These are phyloP conservation scores for Ganoderma multipileum DNA, from an alignment of 1,284 basidiomycete genomes.

Conservation along the genomic window DNA sequence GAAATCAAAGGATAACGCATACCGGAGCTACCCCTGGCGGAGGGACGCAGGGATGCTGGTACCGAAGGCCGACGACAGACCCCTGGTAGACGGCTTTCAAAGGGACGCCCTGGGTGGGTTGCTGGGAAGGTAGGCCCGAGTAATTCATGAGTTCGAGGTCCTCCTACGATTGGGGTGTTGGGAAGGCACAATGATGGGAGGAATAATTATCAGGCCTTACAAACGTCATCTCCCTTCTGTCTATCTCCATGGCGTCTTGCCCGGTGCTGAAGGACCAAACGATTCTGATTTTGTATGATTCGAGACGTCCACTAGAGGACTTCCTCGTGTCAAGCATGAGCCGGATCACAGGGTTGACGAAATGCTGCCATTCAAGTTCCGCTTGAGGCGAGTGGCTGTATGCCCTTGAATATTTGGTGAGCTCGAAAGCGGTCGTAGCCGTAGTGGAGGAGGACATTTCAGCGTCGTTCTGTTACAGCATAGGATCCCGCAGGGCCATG, in stretches of 20 bases:
- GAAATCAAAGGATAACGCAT: conserved; percentile 29
- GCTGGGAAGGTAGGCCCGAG: conserved; percentile 49
- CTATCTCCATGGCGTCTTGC: conserved; percentile 42
- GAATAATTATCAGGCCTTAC: conserved; percentile 49
- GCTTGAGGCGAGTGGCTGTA: conserved; percentile 47
- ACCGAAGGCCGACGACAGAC: conserved; percentile 73
- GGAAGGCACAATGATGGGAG: background rate
- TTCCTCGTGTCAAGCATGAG: conserved; percentile 69
- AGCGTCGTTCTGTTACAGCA: background rate
- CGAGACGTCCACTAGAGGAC: conserved; percentile 52
- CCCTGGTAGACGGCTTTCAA: conserved; percentile 81
- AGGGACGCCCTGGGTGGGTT: conserved; percentile 59
- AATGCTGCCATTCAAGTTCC: conserved; percentile 74
- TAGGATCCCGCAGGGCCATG: background rate
- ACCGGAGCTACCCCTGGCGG: conserved; percentile 50
- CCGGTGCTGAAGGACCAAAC: conserved; percentile 62
- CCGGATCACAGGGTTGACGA: conserved; percentile 68
- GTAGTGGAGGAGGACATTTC: conserved; percentile 65
- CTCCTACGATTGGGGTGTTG: conserved; percentile 52
- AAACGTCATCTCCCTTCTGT: conserved; percentile 65
- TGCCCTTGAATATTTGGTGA: conserved; percentile 70
- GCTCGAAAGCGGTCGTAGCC: conserved; percentile 57
- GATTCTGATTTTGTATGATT: conserved; percentile 68
- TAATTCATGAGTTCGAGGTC: conserved; percentile 75
- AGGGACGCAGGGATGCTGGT: conserved; percentile 57